A percentile compares a stretch with the other conserved stretches of the same genome.
phyloP scores from a whole-genome alignment of 225 moss, liverwort and hornwort species.

The Marchantia polymorpha region DNA sequence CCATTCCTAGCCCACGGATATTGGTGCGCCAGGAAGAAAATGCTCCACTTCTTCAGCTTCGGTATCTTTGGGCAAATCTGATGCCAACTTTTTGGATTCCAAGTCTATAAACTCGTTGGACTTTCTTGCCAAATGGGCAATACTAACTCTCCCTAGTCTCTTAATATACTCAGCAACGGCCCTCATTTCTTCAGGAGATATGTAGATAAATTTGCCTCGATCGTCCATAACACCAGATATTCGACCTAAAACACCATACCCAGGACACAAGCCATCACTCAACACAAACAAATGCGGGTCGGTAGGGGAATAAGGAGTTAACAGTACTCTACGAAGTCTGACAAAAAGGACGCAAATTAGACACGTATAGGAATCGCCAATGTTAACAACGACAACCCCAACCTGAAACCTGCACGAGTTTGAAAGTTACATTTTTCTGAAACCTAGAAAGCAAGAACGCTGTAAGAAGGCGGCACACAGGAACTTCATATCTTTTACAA shows the following conservation, averaged over 20 bases:
- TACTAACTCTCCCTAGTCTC: conserved; percentile 90
- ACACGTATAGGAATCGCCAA: no score
- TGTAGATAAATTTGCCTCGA: conserved; percentile 93
- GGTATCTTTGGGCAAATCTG: conserved; percentile 40
- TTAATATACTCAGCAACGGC: conserved; percentile 95
- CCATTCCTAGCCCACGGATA: conserved; percentile 27
- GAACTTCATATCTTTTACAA: not conserved
- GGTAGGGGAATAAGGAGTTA: no score
- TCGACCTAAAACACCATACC: conserved; percentile 52
- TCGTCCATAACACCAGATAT: conserved; percentile 99
- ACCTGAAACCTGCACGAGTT: no score
- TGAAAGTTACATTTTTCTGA: not conserved
- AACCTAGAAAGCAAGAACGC: not conserved
- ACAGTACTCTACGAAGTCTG: no score
- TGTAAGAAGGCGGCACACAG: no score
- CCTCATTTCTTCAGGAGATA: conserved; percentile 97
- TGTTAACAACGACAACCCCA: no score
- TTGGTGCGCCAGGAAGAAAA: conserved; percentile 22
- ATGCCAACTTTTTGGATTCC: conserved; percentile 66
- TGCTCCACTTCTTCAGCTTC: conserved; percentile 26
- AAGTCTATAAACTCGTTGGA: conserved; percentile 94
- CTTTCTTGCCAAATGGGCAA: conserved; percentile 83
- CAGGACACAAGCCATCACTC: not conserved
- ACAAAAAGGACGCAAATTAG: no score
- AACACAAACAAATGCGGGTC: not conserved